Evolutionary conservation across 257 asterid species (phyloP).

Genomic region (Euphrasia confusa): DNA sequence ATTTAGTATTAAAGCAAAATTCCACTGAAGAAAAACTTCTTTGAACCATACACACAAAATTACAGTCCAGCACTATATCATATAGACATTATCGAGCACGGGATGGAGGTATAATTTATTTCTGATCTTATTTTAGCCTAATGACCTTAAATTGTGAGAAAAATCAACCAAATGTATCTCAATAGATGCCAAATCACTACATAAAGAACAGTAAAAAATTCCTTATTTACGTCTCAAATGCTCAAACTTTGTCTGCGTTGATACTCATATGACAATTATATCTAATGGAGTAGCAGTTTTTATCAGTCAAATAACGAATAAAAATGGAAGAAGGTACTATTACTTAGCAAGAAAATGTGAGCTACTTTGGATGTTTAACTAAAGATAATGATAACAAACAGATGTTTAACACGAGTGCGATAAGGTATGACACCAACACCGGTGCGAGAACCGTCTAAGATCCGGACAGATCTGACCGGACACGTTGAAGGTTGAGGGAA

Average conservation of each 20-base stretch:
- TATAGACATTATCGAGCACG: not conserved
- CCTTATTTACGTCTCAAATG: not conserved
- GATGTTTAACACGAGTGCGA: too few species aligned
- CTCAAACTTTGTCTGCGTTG: not conserved
- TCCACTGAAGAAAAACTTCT: not conserved
- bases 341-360: too few species aligned
- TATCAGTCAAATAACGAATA: too few species aligned
- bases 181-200: not conserved
- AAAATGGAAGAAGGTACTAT: too few species aligned
- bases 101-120: not conserved
- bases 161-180: not conserved
- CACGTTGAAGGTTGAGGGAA: too few species aligned
- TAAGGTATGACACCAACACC: too few species aligned
- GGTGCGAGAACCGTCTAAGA: too few species aligned
- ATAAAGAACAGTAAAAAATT: not conserved
- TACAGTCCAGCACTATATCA: not conserved
- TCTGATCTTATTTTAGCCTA: not conserved
- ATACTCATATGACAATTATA: not conserved
- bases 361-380: too few species aligned
- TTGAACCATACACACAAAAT: not conserved
- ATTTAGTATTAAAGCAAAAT: not conserved
- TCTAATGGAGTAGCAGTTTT: too few species aligned
- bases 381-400: too few species aligned
- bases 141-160: not conserved
- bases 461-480: too few species aligned